Evolutionary conservation across 164 flowering plant genomes (phyloP).

Genomic region (Dillenia turbinata): DNA sequence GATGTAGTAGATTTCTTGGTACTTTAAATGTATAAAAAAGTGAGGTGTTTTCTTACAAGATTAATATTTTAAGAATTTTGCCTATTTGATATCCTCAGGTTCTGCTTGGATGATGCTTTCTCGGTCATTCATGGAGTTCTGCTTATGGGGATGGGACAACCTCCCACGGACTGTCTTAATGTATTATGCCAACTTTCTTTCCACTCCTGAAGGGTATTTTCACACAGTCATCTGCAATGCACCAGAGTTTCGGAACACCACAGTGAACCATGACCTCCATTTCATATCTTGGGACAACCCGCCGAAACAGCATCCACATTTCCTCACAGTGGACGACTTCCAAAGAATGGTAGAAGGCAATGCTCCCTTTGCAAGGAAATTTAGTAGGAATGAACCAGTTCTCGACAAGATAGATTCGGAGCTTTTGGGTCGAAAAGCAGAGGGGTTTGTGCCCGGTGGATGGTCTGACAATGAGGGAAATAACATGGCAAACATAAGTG

Average conservation of each 20-base stretch:
- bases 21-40: too few species aligned
- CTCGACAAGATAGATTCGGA: constrained; percentile 75
- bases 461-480: constrained; percentile 37
- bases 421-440: constrained; percentile 41
- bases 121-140: constrained; percentile 68
- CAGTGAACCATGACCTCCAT: constrained; percentile 79
- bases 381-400: constrained; percentile 42
- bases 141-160: constrained; percentile 88
- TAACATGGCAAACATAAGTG: constrained; percentile 7
- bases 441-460: constrained; percentile 60
- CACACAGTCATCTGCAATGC: constrained; percentile 87
- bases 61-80: background rate
- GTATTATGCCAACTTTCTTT: constrained; percentile 87
- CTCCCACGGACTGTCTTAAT: constrained; percentile 71
- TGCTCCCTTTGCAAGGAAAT: constrained; percentile 82
- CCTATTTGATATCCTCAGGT: constrained; percentile 33
- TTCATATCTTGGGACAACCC: constrained; percentile 95
- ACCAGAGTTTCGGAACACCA: constrained; percentile 59
- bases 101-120: constrained; percentile 97
- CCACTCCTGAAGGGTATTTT: constrained; percentile 91
- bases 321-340: constrained; percentile 43
- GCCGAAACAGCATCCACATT: constrained; percentile 91
- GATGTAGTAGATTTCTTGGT: too few species aligned
- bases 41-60: too few species aligned
- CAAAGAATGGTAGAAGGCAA: constrained; percentile 64